phyloP scores from a whole-genome alignment of 331 rosid genomes.

The Cydonia oblonga region DNA sequence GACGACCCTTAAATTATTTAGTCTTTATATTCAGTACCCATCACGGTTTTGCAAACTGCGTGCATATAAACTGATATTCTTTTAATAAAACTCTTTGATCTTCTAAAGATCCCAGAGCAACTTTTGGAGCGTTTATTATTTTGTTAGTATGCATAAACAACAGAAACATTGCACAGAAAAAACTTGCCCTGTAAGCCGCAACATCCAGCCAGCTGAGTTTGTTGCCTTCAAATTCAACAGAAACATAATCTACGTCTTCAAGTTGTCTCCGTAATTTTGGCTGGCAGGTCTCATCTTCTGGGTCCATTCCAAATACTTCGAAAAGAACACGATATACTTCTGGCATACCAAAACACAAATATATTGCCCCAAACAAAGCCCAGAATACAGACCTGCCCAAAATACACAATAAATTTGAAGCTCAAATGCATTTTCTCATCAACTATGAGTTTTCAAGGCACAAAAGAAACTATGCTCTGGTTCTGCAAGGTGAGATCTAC shows the following conservation, averaged over 20 bases:
- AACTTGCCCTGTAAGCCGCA: constrained; percentile 67
- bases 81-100: background rate
- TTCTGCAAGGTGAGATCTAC: background rate
- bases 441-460: background rate
- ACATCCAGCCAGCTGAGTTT: constrained; percentile 89
- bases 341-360: constrained; percentile 89
- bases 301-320: constrained; percentile 97
- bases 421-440: background rate
- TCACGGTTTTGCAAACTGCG: background rate
- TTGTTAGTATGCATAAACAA: background rate
- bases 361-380: constrained; percentile 96
- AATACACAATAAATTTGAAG: constrained; percentile 16
- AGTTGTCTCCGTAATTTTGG: constrained; percentile 83
- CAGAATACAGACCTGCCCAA: constrained; percentile 76
- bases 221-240: constrained; percentile 69
- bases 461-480: background rate
- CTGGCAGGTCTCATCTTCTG: constrained; percentile 75
- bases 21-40: background rate
- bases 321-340: constrained; percentile 96
- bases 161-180: background rate
- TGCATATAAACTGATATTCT: background rate
- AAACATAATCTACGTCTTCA: constrained; percentile 89
- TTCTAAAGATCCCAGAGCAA: background rate
- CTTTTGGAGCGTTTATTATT: background rate
- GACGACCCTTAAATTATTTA: background rate